Base-by-base conservation (phyloP, 352 stramenopile genomes). In the Globisporangium rhizosaccharum region DNA sequence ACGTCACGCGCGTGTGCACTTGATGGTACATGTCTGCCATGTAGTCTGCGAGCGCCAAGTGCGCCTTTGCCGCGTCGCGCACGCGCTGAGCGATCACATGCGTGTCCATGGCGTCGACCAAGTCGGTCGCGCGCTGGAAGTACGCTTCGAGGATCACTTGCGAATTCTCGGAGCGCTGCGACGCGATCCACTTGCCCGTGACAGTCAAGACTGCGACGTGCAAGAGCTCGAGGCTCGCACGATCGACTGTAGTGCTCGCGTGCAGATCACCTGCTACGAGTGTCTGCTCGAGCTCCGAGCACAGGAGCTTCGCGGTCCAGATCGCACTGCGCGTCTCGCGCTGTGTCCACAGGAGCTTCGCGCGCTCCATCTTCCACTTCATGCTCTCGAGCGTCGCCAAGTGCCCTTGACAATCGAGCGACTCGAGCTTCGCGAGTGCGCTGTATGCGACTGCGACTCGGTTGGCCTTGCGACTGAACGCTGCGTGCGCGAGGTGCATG, bases 91-190 rank as follows among this genome's bases (percentile, higher is more conserved):
- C 64, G 64, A 82, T 51, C 48, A 67, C 55, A 30, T 59, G 46
- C 39, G 62, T 20, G 44, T 75, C 66, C 51, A 92, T 77, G 1
- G 51, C 50, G 25, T 77, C 73, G 9, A 92, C 76, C 26, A 91
- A 77, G 1, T 77, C 57, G 0, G 83, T 86, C 47, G 93, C 92
- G 58, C 87, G 88, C 50, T 91, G 69, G 28, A 98, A 87, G 64
- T 95, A 98, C 0, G 89, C 79, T n/a, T 96, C 83, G 2, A 98
- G 72, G 71, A 98, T 96, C n/a, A 85, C 71, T 70, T 90, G 80
- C 9, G 86, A 95, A 66, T 83, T 88, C 61, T 98, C 92, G 1
- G 94, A 92, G 54, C 94, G 92, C 63, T 98, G 90, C 56, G 90
- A 88, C 20, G 88, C 87, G 65, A 98, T 89, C 95, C 94, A 98